Percentiles rank a stretch among this genome's conserved stretches.
Evolutionary conservation across 2,329 filamentous ascomycete genomes (phyloP).

Genomic region (Diaporthe longicolla): DNA sequence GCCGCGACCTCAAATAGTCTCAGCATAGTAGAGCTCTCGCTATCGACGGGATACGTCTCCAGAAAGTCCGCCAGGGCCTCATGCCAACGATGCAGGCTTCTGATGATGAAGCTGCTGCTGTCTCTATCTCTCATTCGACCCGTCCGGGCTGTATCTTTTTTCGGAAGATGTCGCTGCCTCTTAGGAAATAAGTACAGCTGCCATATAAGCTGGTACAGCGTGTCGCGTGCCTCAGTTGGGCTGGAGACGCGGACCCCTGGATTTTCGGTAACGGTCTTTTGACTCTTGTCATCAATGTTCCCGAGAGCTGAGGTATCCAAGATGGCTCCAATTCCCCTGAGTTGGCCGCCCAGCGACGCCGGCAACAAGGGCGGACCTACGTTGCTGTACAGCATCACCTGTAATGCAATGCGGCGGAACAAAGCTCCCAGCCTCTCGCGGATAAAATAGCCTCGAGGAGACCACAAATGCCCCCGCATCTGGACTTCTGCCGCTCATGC

Average conservation of each 20-base stretch:
- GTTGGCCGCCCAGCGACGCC: background rate
- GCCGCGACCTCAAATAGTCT: background rate
- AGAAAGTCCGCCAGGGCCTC: background rate
- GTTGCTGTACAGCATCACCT: background rate
- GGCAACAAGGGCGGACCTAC: background rate
- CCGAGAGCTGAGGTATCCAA: background rate
- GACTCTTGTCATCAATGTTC: background rate
- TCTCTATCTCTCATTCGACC: background rate
- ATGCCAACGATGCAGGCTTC: background rate
- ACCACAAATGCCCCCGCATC: background rate
- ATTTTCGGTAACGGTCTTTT: background rate
- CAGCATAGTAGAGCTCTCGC: background rate
- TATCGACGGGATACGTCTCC: background rate
- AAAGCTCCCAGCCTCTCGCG: background rate
- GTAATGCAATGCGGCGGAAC: background rate
- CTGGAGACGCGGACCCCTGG: background rate
- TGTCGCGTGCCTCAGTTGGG: background rate
- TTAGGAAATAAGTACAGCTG: background rate
- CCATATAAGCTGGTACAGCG: background rate
- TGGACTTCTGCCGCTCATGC: background rate
- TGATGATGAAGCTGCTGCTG: background rate
- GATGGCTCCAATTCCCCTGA: background rate
- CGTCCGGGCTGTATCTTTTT: background rate
- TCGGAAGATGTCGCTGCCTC: background rate
- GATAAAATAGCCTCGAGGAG: background rate